Evolutionary conservation across 176 grass and related monocot species (phyloP), one percentile per base, ranked within the genome.

Genomic region (Eremochloa ophiuroides): DNA sequence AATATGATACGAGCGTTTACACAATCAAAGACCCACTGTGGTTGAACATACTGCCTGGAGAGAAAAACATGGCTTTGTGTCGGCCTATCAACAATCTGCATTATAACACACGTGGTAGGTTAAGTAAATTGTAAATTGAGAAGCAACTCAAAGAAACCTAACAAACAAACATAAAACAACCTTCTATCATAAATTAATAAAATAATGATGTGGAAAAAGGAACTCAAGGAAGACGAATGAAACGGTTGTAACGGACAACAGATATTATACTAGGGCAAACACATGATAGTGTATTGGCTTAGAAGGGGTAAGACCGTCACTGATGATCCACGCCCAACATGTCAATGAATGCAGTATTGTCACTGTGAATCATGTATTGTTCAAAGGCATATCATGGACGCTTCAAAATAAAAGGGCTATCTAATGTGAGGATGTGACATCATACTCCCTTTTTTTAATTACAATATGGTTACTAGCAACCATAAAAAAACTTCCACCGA

Each of bases 51-150:
- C 29, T 91, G 85, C 84, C 96, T 95, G 22, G 96, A 90, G 30
- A 99, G 91, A 80, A 99, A 95, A 83, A 93, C 69, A 78, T 93
- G 96, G 29, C 96, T 92, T 91, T 99, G 96, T 27, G 96, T 95
- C 6, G 96, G 93, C 68, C 96, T 95, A 89, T 99, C 96, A 81
- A 99, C 93, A 88, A 99, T 93, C 96, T 99, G 87, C 62, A 89
- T 68, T 78, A 78, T 37, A 74, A 30, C 27, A 87, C 30, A 76
- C 25, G 28, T 13, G 15, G 61, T 46, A 41, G 6, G 28, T 8
- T 43, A 27, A 42, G 34, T 43, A 42, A 71, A n/a, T n/a, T n/a
- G n/a, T n/a, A n/a, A n/a, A 69, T 56, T 58, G 31, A 58, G 31
- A 56, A 20, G 14, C n/a, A 11, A 23, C 7, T 50, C 7, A 48